Base-by-base conservation (phyloP, 2,329 filamentous ascomycete genomes). In the Microascus cirrosus region DNA sequence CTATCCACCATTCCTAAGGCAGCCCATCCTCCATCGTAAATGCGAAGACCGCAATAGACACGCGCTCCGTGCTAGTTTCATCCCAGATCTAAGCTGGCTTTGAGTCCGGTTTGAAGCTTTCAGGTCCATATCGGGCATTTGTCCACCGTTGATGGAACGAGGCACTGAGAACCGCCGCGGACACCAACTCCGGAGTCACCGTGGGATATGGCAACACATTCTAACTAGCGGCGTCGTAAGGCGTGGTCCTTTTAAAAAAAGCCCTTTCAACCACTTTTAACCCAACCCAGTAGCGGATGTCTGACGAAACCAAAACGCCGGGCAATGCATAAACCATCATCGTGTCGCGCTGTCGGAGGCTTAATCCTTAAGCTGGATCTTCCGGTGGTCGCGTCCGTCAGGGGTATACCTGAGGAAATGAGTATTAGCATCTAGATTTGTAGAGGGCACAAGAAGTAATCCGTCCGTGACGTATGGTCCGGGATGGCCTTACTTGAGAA, bases 401-500 rank as follows among this genome's bases (percentile, higher is more conserved):
- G 81, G 81, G 2, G 81, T 84, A 67, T 84, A 84, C 70, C 81
- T 83, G 60, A 45, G n/a, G 18, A 48, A 54, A 12, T 8, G 39
- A 22, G 2, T 12, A 24, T 48, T 28, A 56, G 50, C 8, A 34
- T 51, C 10, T 11, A 51, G 61, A 59, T 61, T 57, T 42, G 58
- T 12, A 24, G 7, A 50, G 3, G 20, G 5, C 45, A 32, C 20
- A 2, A 24, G n/a, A n/a, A 7, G 1, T 20, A 12, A 53, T 8
- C 22, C 45, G 22, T 24, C 20, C 11, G 20, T 3, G 45, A 24
- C 20, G 2, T 20, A 10, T 22, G 39, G n/a, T 11, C 8, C 2
- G 50, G 39, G 18, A 48, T 7, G 39, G 39, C n/a, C 82, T 65
- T 85, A 95, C 89, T 93, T 90, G 63, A 99, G 84, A 55, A 99